Evolutionary conservation across 345 rosid genomes (phyloP).

Genomic region (Gossypium mustelinum): DNA sequence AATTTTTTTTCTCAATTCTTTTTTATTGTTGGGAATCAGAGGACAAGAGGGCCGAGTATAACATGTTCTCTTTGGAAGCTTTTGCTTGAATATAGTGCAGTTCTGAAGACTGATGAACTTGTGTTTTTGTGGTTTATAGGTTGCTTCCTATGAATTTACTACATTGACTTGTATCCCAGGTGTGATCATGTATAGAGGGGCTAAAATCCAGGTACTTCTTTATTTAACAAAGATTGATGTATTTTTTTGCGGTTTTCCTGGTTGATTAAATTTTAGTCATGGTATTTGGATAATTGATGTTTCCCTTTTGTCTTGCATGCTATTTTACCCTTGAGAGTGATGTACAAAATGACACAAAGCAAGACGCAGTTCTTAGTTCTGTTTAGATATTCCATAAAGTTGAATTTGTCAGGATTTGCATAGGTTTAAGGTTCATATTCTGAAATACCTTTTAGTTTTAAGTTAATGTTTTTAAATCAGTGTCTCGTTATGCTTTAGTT

Average conservation of each 20-base stretch:
- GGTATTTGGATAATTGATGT: background rate
- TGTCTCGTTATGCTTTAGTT: background rate
- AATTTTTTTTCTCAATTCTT: background rate
- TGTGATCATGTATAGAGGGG: constrained; percentile 88
- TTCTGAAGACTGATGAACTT: constrained; percentile 3
- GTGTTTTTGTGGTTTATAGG: constrained; percentile 40
- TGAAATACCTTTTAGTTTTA: background rate
- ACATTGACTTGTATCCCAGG: constrained; percentile 97
- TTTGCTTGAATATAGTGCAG: background rate
- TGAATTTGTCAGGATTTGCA: background rate
- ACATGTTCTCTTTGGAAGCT: constrained; percentile 3
- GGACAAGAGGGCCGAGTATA: background rate
- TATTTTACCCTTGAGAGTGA: background rate
- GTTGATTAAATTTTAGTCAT: background rate
- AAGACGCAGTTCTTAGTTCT: background rate
- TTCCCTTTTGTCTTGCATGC: background rate
- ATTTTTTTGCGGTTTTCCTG: background rate
- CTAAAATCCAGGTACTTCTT: constrained; percentile 79
- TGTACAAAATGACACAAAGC: background rate
- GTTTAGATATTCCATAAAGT: background rate
- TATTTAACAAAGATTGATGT: constrained; percentile 1
- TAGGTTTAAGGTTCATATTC: background rate
- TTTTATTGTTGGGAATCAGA: background rate
- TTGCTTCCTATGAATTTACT: constrained; percentile 97
- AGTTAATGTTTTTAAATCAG: background rate